Evolutionary conservation across 2,329 filamentous ascomycete genomes (phyloP).

Genomic region (Beauveria sp.): DNA sequence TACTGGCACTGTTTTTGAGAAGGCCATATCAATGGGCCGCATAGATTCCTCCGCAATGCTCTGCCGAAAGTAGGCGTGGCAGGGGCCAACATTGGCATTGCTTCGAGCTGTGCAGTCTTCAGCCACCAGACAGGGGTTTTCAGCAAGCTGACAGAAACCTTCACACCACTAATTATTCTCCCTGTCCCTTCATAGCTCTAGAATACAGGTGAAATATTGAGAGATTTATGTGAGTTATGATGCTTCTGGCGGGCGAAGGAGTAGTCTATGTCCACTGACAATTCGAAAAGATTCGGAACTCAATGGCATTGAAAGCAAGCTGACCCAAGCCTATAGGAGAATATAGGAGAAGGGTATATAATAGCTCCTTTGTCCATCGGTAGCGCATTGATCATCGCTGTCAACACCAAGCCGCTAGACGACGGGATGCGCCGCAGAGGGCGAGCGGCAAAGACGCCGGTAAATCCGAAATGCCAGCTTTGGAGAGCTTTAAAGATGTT

Average conservation of each 20-base stretch:
- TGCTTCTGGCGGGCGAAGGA: background rate
- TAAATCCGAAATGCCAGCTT: too few relatives aligned
- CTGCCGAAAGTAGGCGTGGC: background rate
- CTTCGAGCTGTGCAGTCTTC: background rate
- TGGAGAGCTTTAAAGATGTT: background rate
- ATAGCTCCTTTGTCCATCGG: background rate
- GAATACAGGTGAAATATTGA: background rate
- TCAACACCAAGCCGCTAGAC: background rate
- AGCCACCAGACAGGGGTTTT: background rate
- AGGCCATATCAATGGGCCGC: background rate
- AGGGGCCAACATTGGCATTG: background rate
- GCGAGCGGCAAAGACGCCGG: background rate
- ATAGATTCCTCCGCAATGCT: background rate
- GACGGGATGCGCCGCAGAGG: background rate
- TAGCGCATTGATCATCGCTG: background rate
- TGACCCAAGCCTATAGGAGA: background rate
- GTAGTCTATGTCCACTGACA: background rate
- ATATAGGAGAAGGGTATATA: background rate
- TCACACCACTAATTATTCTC: too few relatives aligned
- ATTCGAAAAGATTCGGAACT: too few relatives aligned
- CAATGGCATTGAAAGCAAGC: background rate
- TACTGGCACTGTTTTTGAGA: background rate
- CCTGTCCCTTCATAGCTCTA: too few relatives aligned
- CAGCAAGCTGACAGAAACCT: too few relatives aligned
- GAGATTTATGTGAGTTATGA: too few relatives aligned